These are phyloP conservation scores for Trebouxia sp. DNA, from an alignment of 139 green algal genomes.

Conservation along the genomic window DNA sequence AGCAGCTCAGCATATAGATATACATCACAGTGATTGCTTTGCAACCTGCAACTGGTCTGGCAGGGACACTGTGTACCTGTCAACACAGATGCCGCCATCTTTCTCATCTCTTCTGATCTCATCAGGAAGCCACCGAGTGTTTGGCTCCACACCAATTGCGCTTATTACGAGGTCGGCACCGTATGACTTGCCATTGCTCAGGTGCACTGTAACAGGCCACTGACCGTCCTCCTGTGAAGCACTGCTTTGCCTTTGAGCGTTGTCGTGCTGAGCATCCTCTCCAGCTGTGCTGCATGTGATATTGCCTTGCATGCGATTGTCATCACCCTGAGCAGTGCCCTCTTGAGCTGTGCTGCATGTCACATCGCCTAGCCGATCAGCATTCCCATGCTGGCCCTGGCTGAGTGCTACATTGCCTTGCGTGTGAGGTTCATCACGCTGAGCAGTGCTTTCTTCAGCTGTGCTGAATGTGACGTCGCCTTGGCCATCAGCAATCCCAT, in stretches of 20 bases:
- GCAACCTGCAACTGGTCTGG: not conserved
- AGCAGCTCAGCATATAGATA: too few relatives aligned
- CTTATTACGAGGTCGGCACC: conserved; percentile 71
- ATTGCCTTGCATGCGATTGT: not conserved
- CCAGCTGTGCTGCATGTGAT: not conserved
- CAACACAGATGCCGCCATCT: conserved; percentile 75
- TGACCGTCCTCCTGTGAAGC: not conserved
- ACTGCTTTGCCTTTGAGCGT: not conserved
- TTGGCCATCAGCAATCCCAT: too few relatives aligned
- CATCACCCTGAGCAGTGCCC: too few relatives aligned
- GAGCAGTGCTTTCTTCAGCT: too few relatives aligned
- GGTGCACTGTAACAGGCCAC: conserved; percentile 34
- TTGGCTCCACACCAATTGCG: conserved; percentile 71
- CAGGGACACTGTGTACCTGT: conserved; percentile 28
- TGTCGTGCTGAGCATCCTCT: not conserved
- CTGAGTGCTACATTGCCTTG: too few relatives aligned
- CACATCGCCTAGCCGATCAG: too few relatives aligned
- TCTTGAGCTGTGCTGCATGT: too few relatives aligned
- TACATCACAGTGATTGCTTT: too few relatives aligned
- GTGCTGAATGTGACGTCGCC: too few relatives aligned
- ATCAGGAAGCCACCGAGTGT: conserved; percentile 64
- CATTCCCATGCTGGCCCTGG: too few relatives aligned
- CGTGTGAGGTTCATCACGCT: too few relatives aligned
- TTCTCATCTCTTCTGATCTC: conserved; percentile 28
- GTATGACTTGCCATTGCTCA: conserved; percentile 49